Conservation (phyloP, 257 asterid species). For the Solanum piurae region DNA sequence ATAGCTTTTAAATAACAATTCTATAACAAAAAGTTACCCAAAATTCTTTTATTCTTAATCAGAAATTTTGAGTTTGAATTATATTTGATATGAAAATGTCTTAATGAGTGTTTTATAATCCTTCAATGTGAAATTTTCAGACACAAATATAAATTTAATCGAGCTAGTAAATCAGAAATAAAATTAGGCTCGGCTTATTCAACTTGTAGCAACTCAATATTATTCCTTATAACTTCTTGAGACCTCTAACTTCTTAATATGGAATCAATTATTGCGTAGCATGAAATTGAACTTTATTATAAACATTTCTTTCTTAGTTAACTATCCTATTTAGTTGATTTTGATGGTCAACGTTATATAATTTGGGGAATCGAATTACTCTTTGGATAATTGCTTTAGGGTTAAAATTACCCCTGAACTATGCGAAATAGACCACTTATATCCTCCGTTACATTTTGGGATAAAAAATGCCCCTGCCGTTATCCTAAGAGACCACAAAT, state of each 20-base stretch:
- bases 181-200: not conserved
- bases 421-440: too few species aligned
- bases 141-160: rapidly evolving
- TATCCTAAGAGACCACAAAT: too few species aligned
- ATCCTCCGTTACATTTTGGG: too few species aligned
- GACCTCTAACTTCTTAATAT: not conserved
- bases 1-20: too few species aligned
- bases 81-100: too few species aligned
- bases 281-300: not conserved
- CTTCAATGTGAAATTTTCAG: not conserved
- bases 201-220: not conserved
- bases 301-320: too few species aligned
- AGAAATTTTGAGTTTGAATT: too few species aligned
- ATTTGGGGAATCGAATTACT: not conserved
- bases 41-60: too few species aligned
- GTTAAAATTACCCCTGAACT: too few species aligned
- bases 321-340: not conserved
- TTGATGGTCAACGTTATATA: not conserved
- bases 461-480: too few species aligned
- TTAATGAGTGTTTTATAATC: not conserved
- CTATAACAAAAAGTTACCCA: too few species aligned
- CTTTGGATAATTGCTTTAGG: not conserved
- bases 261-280: not conserved
- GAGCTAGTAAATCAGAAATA: rapidly evolving
- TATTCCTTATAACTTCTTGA: too few species aligned